Conservation (phyloP, 805 yeast genomes). For the Wickerhamomyces strasburgensis region DNA sequence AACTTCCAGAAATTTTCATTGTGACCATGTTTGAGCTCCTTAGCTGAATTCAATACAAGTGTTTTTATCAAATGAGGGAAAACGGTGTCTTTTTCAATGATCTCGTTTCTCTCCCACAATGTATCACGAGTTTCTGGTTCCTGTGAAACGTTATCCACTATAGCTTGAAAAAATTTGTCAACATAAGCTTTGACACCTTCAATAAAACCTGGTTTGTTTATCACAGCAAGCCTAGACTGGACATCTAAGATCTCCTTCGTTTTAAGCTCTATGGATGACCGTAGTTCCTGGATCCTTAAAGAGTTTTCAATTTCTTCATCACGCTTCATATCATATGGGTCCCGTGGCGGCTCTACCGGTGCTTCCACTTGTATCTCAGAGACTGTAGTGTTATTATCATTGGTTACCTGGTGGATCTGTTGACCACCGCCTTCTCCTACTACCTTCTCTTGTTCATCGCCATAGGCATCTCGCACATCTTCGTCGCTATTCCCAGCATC, state of each 20-base stretch:
- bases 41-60: too few species aligned
- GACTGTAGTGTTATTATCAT: too few species aligned
- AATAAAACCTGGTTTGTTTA: background rate
- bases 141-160: background rate
- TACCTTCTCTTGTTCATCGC: too few species aligned
- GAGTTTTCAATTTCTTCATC: background rate
- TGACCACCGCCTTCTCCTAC: too few species aligned
- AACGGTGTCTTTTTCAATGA: background rate
- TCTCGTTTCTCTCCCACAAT: background rate
- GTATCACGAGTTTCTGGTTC: slow-evolving; percentile 1
- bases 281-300: background rate
- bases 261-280: background rate
- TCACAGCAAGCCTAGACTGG: background rate
- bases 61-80: background rate
- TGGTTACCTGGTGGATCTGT: too few species aligned
- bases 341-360: too few species aligned
- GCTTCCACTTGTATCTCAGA: too few species aligned
- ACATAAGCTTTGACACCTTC: background rate
- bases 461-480: too few species aligned
- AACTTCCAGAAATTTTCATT: too few species aligned
- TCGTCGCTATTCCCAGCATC: too few species aligned
- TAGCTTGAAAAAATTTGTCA: background rate
- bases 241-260: background rate
- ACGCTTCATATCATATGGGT: background rate
- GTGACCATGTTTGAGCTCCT: too few species aligned